Evolutionary conservation across 805 yeast species (phyloP), one percentile per base, ranked within the genome.

Genomic region (Cyberlindnera xylosilytica): DNA sequence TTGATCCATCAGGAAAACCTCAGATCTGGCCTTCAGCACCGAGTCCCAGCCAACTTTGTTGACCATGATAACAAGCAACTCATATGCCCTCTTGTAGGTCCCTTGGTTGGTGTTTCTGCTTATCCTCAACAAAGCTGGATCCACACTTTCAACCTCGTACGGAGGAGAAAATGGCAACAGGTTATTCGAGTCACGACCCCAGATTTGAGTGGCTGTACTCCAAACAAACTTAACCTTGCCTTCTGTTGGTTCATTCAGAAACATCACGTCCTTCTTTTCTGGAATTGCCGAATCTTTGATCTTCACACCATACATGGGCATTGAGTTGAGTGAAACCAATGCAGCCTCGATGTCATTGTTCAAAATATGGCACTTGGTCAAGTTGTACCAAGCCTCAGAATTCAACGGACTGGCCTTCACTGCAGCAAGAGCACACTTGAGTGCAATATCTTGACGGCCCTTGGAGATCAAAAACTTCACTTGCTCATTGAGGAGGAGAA

Each of bases 41-140:
- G 73, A 76, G 52, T 87, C 87, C 99, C 99, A 91, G 4, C 97
- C 97, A 31, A 81, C 68, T 19, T 72, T 64, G 16, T 81, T 73
- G 3, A 81, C 78, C 50, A 93, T 74, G 8, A 78, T 69, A 4
- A 95, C 79, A 43, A 91, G 63, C 42, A 89, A 63, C 33, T 81
- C 82, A 60, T 87, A 91, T 1, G 86, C 87, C 40, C 64, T 65
- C 23, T 66, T 63, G 46, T 78, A 76, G 1, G 86, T 77, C 4
- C 80, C 76, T 34, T 73, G 69, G 20, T 80, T 60, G 16, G 63
- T 58, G 0, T 78, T 69, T 10, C 76, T 78, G 13, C 79, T 79
- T 39, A 80, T 68, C 36, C 74, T 64, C 13, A 75, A 48, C 42
- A 80, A 68, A 1, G 66, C 62, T 2, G 78, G 76, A 52, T 74